Evolutionary conservation across 1,284 basidiomycete genomes (phyloP), one percentile per base, ranked within the genome.

Genomic region (Leucoagaricus sp.): DNA sequence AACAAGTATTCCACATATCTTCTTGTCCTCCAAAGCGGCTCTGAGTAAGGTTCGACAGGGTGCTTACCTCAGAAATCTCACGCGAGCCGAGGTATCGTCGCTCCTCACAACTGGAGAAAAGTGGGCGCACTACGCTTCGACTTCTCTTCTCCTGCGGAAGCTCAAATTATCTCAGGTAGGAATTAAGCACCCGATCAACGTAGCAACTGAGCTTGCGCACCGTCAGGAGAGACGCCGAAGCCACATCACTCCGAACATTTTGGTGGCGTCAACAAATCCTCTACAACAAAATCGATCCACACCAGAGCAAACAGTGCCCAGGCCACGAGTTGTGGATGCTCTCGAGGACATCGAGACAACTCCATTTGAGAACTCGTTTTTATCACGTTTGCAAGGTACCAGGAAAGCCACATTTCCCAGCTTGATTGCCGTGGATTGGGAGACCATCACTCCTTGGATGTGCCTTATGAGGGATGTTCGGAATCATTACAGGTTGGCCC

Each of bases 391-490:
- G 10, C 71, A 76, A 53, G 85, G 85, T 29, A 63, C 64, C 47
- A 67, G 58, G 42, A 60, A 65, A 49, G 57, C 53, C 29, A 60
- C 57, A 47, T 60, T 67, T 40, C 63, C 69, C 26, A 70, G 73
- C 34, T 56, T 74, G 23, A 72, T 90, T 44, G 76, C 82, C 13
- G 74, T 85, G 15, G 89, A 91, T 67, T 91, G 88, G 88, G 83
- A 87, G 64, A 83, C 81, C 1, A 71, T 71, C 38, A 71, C 86
- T 2, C 83, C 86, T 0, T 92, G 90, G 90, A 85, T 86, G 79
- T 71, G 79, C 33, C 77, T 92, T 38, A 87, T 91, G 86, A 67
- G 70, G 28, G 88, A 92, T 61, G 76, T 92, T 45, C 75, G 80
- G 49, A 81, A 80, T 3, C 89, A 91, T 70, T 78, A 84, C 64